Evolutionary conservation across 192 early-diverging fungal species (phyloP), one percentile per base, ranked within the genome.

Genomic region (Coemansia sp.): DNA sequence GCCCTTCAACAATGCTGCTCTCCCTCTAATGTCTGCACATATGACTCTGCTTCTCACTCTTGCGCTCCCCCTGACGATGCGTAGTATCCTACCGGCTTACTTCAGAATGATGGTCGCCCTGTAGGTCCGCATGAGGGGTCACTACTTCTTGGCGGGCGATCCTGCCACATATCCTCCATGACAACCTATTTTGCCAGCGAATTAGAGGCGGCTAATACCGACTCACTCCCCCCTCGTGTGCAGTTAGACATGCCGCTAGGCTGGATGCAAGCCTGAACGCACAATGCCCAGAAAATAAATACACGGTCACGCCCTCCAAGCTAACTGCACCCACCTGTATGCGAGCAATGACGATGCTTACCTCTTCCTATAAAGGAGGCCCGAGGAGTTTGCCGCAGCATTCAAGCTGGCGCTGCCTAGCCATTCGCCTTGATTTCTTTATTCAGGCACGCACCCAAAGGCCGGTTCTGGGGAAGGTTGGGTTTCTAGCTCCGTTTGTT

Each of bases 251-350:
- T 36, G 57, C 57, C 35, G 57, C 57, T 60, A 36, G 54, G 54
- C 54, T 57, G 54, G 54, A 35, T 60, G 59, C 59, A 60, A 36
- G 59, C 37, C 59, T 60, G 59, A 60, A 60, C 36, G 34, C 59
- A 60, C 59, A 60, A 60, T 60, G 59, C 36, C 19, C 36, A 10
- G 59, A 60, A 60, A 40, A 60, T 10, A 40, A 36, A 60, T 40
- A 60, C 59, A 40, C 37, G 36, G 59, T 40, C 36, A 36, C 59
- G 59, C 59, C 40, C 59, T 60, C 36, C 36, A 36, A 57, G 54
- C 31, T 17, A 33, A 57, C 54, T 57, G 54, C 54, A 57, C 14
- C 59, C 7, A 19, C 59, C 33, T 39, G 59, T 40, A 35, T 4
- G 59, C 8, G 59, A 36, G 59, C 24, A 40, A 27, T 40, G 59